Evolutionary conservation across 2,329 filamentous ascomycete species (phyloP), one percentile per base, ranked within the genome.

Genomic region (Fusarium sp.): DNA sequence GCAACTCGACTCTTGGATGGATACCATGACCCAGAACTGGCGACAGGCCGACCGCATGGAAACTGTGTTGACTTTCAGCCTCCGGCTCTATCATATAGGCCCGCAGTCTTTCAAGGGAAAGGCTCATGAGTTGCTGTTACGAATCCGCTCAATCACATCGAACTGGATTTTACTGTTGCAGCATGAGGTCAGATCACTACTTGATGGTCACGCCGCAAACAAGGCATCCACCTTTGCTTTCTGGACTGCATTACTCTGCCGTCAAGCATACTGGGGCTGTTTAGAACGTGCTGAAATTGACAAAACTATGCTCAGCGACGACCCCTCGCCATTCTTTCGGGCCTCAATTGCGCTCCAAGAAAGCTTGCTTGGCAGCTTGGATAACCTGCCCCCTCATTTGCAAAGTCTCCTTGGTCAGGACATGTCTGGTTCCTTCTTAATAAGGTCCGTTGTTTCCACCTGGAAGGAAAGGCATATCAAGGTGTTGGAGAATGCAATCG

Each of bases 1-100:
- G 0, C 82, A 87, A 35, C 71, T 91, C 0, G 66, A 78, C 46
- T 55, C 50, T 2, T 75, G 79, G 2, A 57, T 91, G 0, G 70
- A 77, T 0, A 70, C 74, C 0, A 83, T 91, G 10, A 71, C 74
- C 0, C 74, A 78, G 0, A 91, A 87, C 42, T 90, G 87, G 85
- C 81, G 88, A 0, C 89, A 91, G 62, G 78, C 77, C 0, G 75
- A 85, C 50, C 80, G 82, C 15, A 90, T 91, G 87, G 83, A 87
- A 6, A 80, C 84, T 0, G 53, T 90, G 3, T 80, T 90, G 7
- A 85, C 81, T 0, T 67, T 91, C 0, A 69, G 79, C 0, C 71
- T 87, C 1, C 81, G 85, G 4, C 68, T 75, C 2, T 80, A 70
- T 50, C 31, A 69, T 58, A 15, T 62, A 6, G 33, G 45, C 5